These are phyloP conservation scores for Spatholobus suberectus DNA, from an alignment of 306 rosid genomes.

Conservation along the genomic window DNA sequence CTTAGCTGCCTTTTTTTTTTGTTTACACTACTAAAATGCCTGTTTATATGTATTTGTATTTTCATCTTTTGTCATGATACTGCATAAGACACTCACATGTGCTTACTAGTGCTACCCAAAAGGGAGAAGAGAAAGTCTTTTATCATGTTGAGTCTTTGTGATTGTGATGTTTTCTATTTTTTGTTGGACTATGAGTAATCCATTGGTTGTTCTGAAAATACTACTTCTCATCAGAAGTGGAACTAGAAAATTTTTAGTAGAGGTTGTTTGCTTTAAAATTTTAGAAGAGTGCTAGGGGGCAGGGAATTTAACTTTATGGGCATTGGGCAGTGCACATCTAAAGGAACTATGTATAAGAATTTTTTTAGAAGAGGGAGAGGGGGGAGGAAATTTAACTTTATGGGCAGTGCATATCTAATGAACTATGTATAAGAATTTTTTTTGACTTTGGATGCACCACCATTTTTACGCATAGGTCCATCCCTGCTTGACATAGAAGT, in stretches of 20 bases:
- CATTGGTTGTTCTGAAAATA: slow-evolving; percentile 18
- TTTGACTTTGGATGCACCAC: not conserved
- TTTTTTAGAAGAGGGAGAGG: no score
- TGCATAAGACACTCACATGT: not conserved
- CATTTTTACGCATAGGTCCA: not conserved
- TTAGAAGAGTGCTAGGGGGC: not conserved
- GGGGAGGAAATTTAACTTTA: no score
- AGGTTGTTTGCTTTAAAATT: slow-evolving; percentile 11
- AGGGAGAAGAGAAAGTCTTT: not conserved
- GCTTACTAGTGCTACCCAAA: not conserved
- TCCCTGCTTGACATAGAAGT: not conserved
- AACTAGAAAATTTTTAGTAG: not conserved
- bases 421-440: not conserved
- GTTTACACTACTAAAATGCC: not conserved
- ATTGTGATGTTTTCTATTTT: not conserved
- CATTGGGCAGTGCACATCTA: not conserved
- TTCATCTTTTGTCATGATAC: not conserved
- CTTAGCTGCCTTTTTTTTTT: no score
- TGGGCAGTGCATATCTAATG: not conserved
- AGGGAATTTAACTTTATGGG: not conserved
- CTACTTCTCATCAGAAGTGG: not conserved
- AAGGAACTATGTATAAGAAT: not conserved
- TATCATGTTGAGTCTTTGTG: not conserved
- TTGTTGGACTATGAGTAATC: not conserved
- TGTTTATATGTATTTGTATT: not conserved